phyloP scores from a whole-genome alignment of 768 basidiomycete species.

The Rickenella mellea region DNA sequence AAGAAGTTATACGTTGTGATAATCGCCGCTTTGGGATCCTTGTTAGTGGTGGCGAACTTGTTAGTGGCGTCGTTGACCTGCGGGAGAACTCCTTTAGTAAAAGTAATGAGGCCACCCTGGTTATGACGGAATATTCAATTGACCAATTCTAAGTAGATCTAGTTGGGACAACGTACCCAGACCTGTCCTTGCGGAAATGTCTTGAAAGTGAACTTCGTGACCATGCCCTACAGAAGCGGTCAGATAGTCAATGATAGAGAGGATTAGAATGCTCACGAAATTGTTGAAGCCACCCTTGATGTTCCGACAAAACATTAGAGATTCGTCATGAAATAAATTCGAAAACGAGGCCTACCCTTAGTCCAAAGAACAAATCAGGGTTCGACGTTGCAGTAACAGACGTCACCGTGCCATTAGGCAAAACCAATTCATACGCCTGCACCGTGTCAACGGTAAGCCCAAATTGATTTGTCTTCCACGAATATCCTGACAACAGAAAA shows the following conservation, averaged over 20 bases:
- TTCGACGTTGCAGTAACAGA: conserved; percentile 21
- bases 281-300: conserved; percentile 54
- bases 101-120: conserved; percentile 42
- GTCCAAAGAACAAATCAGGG: conserved; percentile 33
- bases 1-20: conserved; percentile 35
- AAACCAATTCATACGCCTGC: conserved; percentile 44
- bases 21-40: conserved; percentile 42
- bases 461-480: conserved; percentile 53
- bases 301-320: neutral
- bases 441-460: conserved; percentile 50
- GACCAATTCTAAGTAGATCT: neutral
- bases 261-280: conserved; percentile 24
- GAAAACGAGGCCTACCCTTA: conserved; percentile 23
- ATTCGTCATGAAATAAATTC: neutral
- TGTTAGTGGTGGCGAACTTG: conserved; percentile 30
- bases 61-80: conserved; percentile 25
- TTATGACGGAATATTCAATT: neutral
- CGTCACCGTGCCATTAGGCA: conserved; percentile 38
- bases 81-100: conserved; percentile 11
- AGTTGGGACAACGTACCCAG: conserved; percentile 35
- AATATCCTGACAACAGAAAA: conserved; percentile 44
- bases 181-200: conserved; percentile 45
- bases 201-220: conserved; percentile 47
- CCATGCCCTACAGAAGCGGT: conserved; percentile 34
- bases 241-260: conserved; percentile 1